Evolutionary conservation across 176 grass and related monocot genomes (phyloP).

Genomic region (barley (Hordeum vulgare)): DNA sequence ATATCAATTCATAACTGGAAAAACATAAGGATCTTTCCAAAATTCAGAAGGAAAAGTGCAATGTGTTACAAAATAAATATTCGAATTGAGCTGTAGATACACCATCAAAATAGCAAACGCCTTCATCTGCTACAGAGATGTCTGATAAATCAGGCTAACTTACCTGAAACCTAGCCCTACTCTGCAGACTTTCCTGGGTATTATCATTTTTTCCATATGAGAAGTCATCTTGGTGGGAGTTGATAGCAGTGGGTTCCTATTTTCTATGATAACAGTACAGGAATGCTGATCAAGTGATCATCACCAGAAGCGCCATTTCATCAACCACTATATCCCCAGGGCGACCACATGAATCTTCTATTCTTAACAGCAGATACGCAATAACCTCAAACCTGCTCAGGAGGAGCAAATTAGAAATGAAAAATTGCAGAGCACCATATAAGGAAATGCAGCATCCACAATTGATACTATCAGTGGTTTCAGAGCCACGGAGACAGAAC

Average conservation of each 20-base stretch:
- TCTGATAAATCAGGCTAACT: background rate
- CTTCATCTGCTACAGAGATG: too few species aligned
- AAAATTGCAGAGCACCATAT: background rate
- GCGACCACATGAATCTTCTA: conserved; percentile 58
- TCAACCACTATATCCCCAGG: conserved; percentile 52
- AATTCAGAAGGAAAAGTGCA: background rate
- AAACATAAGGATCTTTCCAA: background rate
- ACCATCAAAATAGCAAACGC: too few species aligned
- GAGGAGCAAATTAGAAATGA: conserved; percentile 1
- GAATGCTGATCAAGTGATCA: background rate
- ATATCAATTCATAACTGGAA: background rate
- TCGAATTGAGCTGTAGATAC: too few species aligned
- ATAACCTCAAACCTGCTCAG: conserved; percentile 42
- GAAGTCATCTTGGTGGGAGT: conserved; percentile 21
- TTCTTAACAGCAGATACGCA: conserved; percentile 54
- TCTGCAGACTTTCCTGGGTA: conserved; percentile 18
- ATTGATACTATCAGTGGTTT: background rate
- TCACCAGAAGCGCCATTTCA: background rate
- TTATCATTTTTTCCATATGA: conserved; percentile 24
- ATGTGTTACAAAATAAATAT: too few species aligned
- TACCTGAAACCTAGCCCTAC: conserved; percentile 93
- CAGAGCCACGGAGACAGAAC: background rate
- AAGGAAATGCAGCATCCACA: background rate
- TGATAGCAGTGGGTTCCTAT: background rate
- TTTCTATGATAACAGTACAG: background rate